Evolutionary conservation across 805 yeast species (phyloP).

Genomic region (Candida sonorensis): DNA sequence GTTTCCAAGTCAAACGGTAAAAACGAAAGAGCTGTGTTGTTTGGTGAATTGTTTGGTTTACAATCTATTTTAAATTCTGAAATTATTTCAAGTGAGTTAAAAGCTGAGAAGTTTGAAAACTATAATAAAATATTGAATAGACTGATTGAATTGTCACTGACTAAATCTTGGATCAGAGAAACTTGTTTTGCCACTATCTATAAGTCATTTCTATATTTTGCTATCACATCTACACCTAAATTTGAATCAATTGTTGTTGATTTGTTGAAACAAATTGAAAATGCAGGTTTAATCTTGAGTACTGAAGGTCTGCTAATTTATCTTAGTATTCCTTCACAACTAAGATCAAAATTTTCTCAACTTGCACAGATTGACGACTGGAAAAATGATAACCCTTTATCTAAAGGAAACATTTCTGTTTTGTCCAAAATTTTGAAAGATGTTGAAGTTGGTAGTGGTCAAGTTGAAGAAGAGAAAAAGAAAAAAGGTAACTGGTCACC

Average conservation of each 20-base stretch:
- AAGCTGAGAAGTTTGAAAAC: conserved; percentile 20
- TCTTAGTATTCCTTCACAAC: conserved; percentile 38
- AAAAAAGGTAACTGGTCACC: conserved; percentile 72
- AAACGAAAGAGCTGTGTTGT: conserved; percentile 70
- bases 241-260: conserved; percentile 10
- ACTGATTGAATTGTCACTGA: conserved; percentile 49
- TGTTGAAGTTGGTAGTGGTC: conserved; percentile 33
- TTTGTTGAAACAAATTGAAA: conserved; percentile 38
- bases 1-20: conserved; percentile 57
- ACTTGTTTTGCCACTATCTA: conserved; percentile 67
- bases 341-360: conserved; percentile 10
- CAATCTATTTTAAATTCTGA: conserved; percentile 63
- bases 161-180: conserved; percentile 84
- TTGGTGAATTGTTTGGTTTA: conserved; percentile 81
- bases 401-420: conserved; percentile 56
- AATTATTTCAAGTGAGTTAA: conserved; percentile 24
- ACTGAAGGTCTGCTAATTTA: conserved; percentile 78
- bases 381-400: conserved; percentile 68
- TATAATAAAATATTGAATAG: conserved; percentile 35
- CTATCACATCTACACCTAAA: conserved; percentile 12
- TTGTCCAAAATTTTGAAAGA: conserved; percentile 63
- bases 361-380: conserved; percentile 35
- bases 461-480: conserved; percentile 33
- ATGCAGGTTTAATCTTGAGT: conserved; percentile 51
- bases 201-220: conserved; percentile 35